A percentile compares a stretch with the other conserved stretches of the same genome.
Evolutionary conservation across 2,329 filamentous ascomycete species (phyloP).

Genomic region (Aspergillus intermedius): DNA sequence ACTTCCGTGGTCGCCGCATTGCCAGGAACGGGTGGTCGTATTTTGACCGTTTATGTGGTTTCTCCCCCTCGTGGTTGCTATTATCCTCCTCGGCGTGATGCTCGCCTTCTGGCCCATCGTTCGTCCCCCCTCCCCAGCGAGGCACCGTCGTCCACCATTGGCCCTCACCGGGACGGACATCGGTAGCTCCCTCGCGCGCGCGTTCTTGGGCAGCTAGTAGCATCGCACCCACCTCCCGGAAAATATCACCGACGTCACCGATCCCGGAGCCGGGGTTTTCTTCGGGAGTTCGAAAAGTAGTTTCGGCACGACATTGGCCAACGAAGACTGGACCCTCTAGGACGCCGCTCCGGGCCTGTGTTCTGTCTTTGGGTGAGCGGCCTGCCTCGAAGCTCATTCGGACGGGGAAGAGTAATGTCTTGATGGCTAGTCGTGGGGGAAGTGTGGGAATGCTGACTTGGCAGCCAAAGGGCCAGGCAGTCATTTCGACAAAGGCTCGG

Average conservation of each 20-base stretch:
- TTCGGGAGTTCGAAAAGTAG: constrained; percentile 41
- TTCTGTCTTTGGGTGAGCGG: constrained; percentile 47
- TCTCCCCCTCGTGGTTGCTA: constrained; percentile 20
- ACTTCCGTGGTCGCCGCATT: constrained; percentile 33
- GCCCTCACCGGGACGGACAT: constrained; percentile 47
- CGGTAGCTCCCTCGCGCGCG: constrained; percentile 47
- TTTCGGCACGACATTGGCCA: constrained; percentile 50
- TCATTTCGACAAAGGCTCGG: constrained; percentile 51
- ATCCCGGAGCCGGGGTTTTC: constrained; percentile 25
- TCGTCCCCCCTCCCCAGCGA: constrained; percentile 50
- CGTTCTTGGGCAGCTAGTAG: constrained; percentile 56
- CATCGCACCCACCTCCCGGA: constrained; percentile 53
- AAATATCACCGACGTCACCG: constrained; percentile 45
- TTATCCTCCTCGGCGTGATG: constrained; percentile 23
- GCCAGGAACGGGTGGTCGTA: constrained; percentile 28
- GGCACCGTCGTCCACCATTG: constrained; percentile 55
- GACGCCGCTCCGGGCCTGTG: constrained; percentile 47
- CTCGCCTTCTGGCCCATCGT: constrained; percentile 30
- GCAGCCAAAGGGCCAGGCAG: constrained; percentile 53
- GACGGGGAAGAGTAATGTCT: constrained; percentile 50
- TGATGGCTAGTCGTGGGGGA: constrained; percentile 43
- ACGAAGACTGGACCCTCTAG: constrained; percentile 54
- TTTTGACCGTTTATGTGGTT: constrained; percentile 34
- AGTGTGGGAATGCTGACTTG: constrained; percentile 44
- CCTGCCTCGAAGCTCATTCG: constrained; percentile 51